Percentiles rank a stretch among this genome's conserved stretches.
Conservation (phyloP, 73 alveolate species). For the Blepharisma stoltei region DNA sequence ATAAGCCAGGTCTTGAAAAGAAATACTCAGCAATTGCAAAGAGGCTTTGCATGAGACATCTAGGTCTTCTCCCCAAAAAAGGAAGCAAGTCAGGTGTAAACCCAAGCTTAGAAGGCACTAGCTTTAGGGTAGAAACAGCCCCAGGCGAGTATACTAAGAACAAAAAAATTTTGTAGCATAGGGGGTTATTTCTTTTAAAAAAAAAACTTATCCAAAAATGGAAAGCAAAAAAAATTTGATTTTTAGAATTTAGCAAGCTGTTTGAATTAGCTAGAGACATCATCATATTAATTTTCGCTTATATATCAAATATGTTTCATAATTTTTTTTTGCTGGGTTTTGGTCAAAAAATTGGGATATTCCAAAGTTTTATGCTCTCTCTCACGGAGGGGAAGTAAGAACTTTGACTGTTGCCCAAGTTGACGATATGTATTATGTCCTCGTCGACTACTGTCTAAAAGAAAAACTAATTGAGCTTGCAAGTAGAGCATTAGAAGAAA, state of each 20-base stretch:
- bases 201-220: no score
- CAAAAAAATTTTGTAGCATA: no score
- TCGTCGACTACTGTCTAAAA: conserved; percentile 33
- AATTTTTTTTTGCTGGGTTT: no score
- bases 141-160: conserved; percentile 22
- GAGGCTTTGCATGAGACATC: conserved; percentile 53
- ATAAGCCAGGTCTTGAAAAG: conserved; percentile 54
- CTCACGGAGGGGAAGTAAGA: no score
- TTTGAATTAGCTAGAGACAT: no score
- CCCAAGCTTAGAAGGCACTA: background rate
- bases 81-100: conserved; percentile 30
- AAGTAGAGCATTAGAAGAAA: conserved; percentile 4
- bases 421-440: conserved; percentile 32
- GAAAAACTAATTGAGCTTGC: conserved; percentile 41
- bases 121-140: conserved; percentile 12
- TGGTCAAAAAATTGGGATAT: no score
- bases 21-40: conserved; percentile 55
- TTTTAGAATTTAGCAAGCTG: no score
- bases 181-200: no score
- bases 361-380: no score
- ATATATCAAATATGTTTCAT: no score
- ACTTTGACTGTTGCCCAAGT: conserved; percentile 34
- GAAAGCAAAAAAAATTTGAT: no score
- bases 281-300: no score
- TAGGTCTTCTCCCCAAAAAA: conserved; percentile 45